Base-by-base conservation (phyloP, 305 asterid genomes). In the Striga hermonthica region DNA sequence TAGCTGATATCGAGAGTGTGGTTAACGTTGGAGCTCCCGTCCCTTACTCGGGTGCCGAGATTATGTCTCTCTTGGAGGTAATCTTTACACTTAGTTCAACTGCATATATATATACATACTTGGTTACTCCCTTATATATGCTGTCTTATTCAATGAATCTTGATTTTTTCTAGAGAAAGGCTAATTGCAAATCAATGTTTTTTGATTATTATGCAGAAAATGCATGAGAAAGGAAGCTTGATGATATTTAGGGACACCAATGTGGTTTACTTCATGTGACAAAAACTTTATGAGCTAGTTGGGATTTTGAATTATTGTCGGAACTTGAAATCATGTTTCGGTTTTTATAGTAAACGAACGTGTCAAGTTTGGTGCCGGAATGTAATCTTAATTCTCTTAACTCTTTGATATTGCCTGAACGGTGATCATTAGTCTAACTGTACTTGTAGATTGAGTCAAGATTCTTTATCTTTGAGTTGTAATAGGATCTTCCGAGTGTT, bases 1-100 rank as follows among this genome's bases (percentile, higher is more conserved):
- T 90, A 58, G 78, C 83, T 62, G 98, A 90, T 62, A 77, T 93
- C 28, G 86, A 79, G 60, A 86, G 75, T 40, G 91, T 76, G 48
- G 95, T 93, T 16, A 90, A 93, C 81, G 72, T 15, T 60, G 97
- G 86, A 39, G 80, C 78, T 9, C 52, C 79, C 55, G 80, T 70
- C 38, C 89, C 91, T 60, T 89, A 72, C 82, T 69, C 95, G 31
- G 82, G 76, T 3, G 70, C 61, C 14, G 98, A 92, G 64, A 79
- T 92, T 63, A 79, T 80, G 80, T 74, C 90, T 67, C 68, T 81
- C 63, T 64, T 92, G 64, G 82, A 92, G 95, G 98, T 92, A 81
- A 56, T 52, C 5, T 65, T 58, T 28, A 64, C 35, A 50, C 36
- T 4, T 28, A 56, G 53, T 14, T 9, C 41, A 14, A 13, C 0